A percentile compares a stretch with the other conserved stretches of the same genome.
Conservation (phyloP, 768 basidiomycete genomes). For the Agaricus sinodeliciosus region DNA sequence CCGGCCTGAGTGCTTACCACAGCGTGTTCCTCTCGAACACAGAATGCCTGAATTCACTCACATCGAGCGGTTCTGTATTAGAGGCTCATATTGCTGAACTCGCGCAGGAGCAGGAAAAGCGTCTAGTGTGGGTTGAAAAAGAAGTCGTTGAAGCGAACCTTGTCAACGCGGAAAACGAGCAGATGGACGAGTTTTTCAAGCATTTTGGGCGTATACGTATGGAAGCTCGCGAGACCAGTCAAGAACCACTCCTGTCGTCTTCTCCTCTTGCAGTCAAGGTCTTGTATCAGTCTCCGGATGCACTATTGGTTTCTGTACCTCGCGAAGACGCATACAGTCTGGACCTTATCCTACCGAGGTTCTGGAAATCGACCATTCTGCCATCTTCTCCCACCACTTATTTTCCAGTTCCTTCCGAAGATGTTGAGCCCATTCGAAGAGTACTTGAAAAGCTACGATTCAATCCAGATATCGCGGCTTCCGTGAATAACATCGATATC, state of each 20-base stretch:
- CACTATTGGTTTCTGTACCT: constrained; percentile 46
- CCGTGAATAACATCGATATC: constrained; percentile 64
- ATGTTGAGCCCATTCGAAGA: constrained; percentile 46
- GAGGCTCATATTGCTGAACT: constrained; percentile 20
- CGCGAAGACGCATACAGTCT: constrained; percentile 35
- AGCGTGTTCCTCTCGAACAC: constrained; percentile 32
- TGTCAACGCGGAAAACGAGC: constrained; percentile 13
- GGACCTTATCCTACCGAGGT: constrained; percentile 60
- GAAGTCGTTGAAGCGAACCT: constrained; percentile 42
- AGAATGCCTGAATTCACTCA: constrained; percentile 33
- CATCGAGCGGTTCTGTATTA: constrained; percentile 19
- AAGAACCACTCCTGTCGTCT: constrained; percentile 11
- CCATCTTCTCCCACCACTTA: constrained; percentile 42
- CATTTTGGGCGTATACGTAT: constrained; percentile 2
- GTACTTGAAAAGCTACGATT: constrained; percentile 59
- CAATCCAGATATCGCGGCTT: constrained; percentile 57
- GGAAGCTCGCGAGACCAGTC: constrained; percentile 15
- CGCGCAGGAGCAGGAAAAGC: constrained; percentile 17
- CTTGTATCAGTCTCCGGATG: constrained; percentile 35
- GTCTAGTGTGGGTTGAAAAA: constrained; percentile 60
- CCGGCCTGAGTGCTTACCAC: constrained; percentile 31
- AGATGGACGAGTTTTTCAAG: constrained; percentile 7
- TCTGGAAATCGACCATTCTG: constrained; percentile 65
- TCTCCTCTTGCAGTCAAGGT: constrained; percentile 19
- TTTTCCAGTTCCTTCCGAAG: constrained; percentile 50